Evolutionary conservation across 2,329 filamentous ascomycete species (phyloP), one percentile per base, ranked within the genome.

Genomic region (Stagonosporopsis chrysanthemi): DNA sequence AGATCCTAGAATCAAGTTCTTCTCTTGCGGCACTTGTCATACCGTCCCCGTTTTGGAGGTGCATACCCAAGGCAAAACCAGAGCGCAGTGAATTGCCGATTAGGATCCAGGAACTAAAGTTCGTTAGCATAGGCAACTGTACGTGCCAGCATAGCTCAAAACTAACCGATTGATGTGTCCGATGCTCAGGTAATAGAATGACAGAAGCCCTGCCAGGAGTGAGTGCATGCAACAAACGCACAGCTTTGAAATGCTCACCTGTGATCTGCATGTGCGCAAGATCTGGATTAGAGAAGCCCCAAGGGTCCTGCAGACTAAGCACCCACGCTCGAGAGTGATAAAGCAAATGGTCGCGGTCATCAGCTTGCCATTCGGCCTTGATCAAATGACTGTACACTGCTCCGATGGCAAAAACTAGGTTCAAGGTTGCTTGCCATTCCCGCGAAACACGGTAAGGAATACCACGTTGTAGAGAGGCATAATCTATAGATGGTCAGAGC

Each of bases 321-420:
- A 64, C 44, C 42, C 70, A 68, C 26, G 76, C 77, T 33, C 76
- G 64, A 17, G 72, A 69, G 46, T 78, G 73, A 56, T 78, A 79
- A 5, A 76, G 42, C 14, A 73, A 22, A 61, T 79, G 75, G 36
- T 77, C 74, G 8, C 51, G 48, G 22, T 61, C 63, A 48, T 71
- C 63, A 17, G 60, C 65, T 22, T 49, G 61, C 64, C 65, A 67
- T 1, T 69, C 58, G 4, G 67, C 66, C 46, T 67, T 56, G 3
- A 60, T 67, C 38, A 76, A 65, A 55, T 74, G 66, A 14, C 70
- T 70, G 54, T 75, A 73, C 23, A 70, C 67, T 17, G 77, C 69
- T 8, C 74, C 77, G 35, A 80, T 75, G 17, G 77, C 78, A 52
- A 79, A 78, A 2, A 79, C 69, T 15, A 79, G 33, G 45, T 80